These are phyloP conservation scores for Handroanthus guayacan DNA, from an alignment of 257 asterid species.

Conservation along the genomic window DNA sequence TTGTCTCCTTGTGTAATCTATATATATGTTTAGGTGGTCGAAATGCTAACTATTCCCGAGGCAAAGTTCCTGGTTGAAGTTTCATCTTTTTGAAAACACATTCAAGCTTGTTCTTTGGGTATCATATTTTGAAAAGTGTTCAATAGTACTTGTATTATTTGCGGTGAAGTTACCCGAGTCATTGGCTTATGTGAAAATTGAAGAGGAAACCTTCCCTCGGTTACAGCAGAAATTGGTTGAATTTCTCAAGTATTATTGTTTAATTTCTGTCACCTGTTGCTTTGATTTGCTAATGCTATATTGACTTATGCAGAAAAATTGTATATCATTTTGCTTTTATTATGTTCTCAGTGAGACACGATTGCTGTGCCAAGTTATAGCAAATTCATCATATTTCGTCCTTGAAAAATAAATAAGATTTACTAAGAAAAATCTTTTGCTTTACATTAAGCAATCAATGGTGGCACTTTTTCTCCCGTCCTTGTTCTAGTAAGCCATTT, in stretches of 20 bases:
- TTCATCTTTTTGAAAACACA: not conserved
- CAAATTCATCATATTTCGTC: not conserved
- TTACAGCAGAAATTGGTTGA: slow-evolving; percentile 88
- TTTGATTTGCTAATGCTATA: not conserved
- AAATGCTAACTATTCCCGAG: slow-evolving; percentile 3
- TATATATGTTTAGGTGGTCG: not conserved
- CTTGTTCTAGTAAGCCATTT: not conserved
- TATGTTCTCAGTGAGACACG: not conserved
- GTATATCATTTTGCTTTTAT: not conserved
- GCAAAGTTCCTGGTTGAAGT: slow-evolving; percentile 10
- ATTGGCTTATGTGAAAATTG: slow-evolving; percentile 70
- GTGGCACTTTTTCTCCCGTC: not conserved
- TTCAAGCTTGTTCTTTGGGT: slow-evolving; percentile 22
- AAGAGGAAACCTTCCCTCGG: slow-evolving; percentile 70
- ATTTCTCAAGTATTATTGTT: slow-evolving; percentile 69
- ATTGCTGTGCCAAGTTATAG: not conserved
- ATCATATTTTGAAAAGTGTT: slow-evolving; percentile 18
- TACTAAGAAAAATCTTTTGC: not conserved
- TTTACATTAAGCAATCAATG: not conserved
- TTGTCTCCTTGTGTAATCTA: not conserved
- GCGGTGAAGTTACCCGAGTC: slow-evolving; percentile 95
- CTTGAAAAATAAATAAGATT: not conserved
- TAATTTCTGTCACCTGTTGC: slow-evolving; percentile 5
- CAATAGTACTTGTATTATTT: slow-evolving; percentile 38
- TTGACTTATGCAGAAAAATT: not conserved